Percentiles rank a stretch among this genome's conserved stretches.
phyloP scores from a whole-genome alignment of 1,284 basidiomycete genomes.

The Calocybe gambosa region DNA sequence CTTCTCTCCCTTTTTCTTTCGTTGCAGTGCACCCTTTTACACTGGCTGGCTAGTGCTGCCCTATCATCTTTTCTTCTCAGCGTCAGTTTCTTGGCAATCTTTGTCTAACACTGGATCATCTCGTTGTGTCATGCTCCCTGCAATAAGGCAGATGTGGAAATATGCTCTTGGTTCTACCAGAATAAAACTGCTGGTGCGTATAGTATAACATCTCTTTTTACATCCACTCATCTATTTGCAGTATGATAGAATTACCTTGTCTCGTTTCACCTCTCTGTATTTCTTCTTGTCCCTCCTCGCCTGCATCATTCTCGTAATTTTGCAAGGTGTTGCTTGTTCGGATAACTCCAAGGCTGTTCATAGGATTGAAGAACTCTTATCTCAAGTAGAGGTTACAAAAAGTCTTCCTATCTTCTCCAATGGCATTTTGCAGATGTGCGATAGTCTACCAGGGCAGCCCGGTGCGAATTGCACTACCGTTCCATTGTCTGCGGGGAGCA shows the following conservation, averaged over 20 bases:
- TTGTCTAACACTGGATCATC: conserved; percentile 13
- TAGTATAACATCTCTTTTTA: not conserved
- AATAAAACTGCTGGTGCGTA: conserved; percentile 25
- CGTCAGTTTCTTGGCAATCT: not conserved
- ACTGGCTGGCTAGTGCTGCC: conserved; percentile 13
- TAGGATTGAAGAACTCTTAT: conserved; percentile 24
- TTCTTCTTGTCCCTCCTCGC: conserved; percentile 36
- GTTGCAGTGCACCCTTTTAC: conserved; percentile 11
- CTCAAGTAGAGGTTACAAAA: conserved; percentile 16
- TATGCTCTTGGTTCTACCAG: conserved; percentile 18
- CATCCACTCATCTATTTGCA: conserved; percentile 17
- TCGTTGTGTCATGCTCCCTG: conserved; percentile 8
- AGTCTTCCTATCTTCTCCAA: conserved; percentile 22
- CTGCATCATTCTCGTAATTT: conserved; percentile 29
- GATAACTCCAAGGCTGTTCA: conserved; percentile 28
- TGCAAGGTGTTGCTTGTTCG: conserved; percentile 29
- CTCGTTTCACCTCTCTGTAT: conserved; percentile 36
- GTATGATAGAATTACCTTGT: conserved; percentile 38
- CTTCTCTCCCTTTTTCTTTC: conserved; percentile 3
- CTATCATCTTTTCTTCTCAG: not conserved
- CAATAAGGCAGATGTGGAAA: conserved; percentile 15
- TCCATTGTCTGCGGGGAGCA: conserved; percentile 2
- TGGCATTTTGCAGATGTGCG: conserved; percentile 21
- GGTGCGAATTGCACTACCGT: conserved; percentile 19
- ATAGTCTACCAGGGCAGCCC: conserved; percentile 20